Evolutionary conservation across 192 early-diverging fungal genomes (phyloP).

Genomic region (Umbelopsis sp.): DNA sequence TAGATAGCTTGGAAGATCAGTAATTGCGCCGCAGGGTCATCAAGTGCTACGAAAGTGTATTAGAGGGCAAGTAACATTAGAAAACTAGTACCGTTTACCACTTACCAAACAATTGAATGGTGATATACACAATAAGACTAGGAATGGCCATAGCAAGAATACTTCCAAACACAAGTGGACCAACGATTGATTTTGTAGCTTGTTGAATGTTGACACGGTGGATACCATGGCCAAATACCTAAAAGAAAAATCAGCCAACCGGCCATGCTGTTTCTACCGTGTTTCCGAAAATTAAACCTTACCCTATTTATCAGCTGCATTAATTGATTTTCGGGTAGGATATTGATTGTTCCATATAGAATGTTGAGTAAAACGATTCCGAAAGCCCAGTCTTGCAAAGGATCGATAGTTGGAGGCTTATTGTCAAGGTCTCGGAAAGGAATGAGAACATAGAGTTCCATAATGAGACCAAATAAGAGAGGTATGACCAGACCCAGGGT

Average conservation of each 20-base stretch:
- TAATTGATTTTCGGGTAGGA: slow-evolving; percentile 18
- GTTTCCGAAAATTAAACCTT: neutral
- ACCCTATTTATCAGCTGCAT: neutral
- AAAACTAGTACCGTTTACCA: neutral
- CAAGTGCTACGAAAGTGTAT: slow-evolving; percentile 4
- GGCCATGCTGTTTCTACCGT: too few relatives aligned
- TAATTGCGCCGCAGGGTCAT: slow-evolving; percentile 19
- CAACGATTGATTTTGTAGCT: neutral
- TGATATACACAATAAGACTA: slow-evolving; percentile 4
- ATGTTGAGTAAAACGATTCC: slow-evolving; percentile 20
- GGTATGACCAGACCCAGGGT: slow-evolving; percentile 66
- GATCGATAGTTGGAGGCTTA: slow-evolving; percentile 17
- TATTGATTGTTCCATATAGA: slow-evolving; percentile 17
- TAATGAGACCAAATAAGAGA: slow-evolving; percentile 61
- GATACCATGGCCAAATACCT: slow-evolving; percentile 10
- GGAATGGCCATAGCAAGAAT: slow-evolving; percentile 8
- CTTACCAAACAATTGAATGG: slow-evolving; percentile 17
- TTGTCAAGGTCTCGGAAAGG: slow-evolving; percentile 43
- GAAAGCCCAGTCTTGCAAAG: slow-evolving; percentile 28
- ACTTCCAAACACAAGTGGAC: slow-evolving; percentile 9
- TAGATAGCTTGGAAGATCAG: slow-evolving; percentile 25
- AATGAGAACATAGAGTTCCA: slow-evolving; percentile 73
- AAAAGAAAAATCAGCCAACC: neutral
- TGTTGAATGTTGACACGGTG: neutral
- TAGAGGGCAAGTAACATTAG: neutral